phyloP scores from a whole-genome alignment of 2,329 filamentous ascomycete species.

The Diplodia mutila region DNA sequence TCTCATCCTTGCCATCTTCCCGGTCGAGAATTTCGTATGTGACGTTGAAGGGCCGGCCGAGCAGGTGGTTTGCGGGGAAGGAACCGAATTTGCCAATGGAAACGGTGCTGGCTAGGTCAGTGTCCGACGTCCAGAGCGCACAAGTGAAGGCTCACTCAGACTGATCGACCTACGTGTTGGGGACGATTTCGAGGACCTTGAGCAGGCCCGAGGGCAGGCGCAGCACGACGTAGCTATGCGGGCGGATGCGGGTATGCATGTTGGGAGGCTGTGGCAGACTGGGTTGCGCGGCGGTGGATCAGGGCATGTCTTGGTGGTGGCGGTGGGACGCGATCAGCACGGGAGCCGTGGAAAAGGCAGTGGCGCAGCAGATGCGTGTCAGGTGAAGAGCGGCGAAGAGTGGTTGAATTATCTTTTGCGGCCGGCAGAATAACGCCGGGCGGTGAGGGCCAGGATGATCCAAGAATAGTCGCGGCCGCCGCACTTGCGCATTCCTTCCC shows the following conservation, averaged over 20 bases:
- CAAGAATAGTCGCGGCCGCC: background rate
- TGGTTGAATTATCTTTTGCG: conserved; percentile 14
- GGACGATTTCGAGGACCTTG: conserved; percentile 62
- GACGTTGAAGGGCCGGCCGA: conserved; percentile 88
- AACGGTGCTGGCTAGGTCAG: conserved; percentile 65
- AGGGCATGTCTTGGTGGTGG: background rate
- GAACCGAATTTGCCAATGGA: conserved; percentile 90
- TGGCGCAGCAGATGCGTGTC: background rate
- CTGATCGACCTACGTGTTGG: conserved; percentile 64
- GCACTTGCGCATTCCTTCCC: no score
- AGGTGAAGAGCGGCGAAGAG: background rate
- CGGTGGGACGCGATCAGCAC: background rate
- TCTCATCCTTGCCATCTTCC: conserved; percentile 64
- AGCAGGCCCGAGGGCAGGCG: conserved; percentile 62
- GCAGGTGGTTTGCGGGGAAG: conserved; percentile 85
- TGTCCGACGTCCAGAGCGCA: background rate
- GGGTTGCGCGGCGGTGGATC: background rate
- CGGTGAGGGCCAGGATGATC: background rate
- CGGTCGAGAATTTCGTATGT: conserved; percentile 87
- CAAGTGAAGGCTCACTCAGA: conserved; percentile 31
- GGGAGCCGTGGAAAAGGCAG: background rate
- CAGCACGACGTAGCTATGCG: conserved; percentile 57
- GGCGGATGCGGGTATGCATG: conserved; percentile 54
- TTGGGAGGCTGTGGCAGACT: background rate
- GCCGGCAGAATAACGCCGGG: conserved; percentile 5